Evolutionary conservation across 257 asterid species (phyloP).

Genomic region (Thymus quinquecostatus): DNA sequence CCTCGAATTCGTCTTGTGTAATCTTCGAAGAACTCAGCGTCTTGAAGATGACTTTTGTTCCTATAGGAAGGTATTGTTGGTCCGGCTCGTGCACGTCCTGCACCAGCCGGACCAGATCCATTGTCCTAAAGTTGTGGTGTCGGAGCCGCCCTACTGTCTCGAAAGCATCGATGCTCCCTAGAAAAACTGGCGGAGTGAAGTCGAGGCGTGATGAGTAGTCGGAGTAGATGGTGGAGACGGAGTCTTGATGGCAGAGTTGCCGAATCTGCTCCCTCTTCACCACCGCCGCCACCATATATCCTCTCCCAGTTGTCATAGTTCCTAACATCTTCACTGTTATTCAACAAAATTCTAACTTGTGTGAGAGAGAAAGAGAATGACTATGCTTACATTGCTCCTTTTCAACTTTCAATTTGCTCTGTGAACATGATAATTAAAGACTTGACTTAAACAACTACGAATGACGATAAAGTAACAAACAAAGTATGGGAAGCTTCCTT

Average conservation of each 20-base stretch:
- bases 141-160: neutral
- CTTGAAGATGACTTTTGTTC: neutral
- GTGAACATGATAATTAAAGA: no score
- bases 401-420: no score
- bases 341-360: no score
- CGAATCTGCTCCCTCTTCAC: slow-evolving; percentile 19
- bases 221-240: slow-evolving; percentile 6
- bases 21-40: neutral
- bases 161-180: neutral
- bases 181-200: neutral
- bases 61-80: neutral
- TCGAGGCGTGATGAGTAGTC: slow-evolving; percentile 18
- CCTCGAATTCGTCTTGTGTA: slow-evolving; percentile 3
- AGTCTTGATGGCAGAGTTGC: slow-evolving; percentile 25
- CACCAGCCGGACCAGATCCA: neutral
- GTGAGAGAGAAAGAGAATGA: no score
- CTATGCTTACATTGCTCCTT: no score
- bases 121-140: neutral
- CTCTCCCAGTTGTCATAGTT: slow-evolving; percentile 28
- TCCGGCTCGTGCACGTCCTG: neutral
- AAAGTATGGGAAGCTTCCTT: no score
- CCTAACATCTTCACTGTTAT: neutral
- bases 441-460: no score
- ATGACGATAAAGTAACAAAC: no score
- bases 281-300: slow-evolving; percentile 20